Evolutionary conservation across 2,329 filamentous ascomycete genomes (phyloP).

Genomic region (Colletotrichum tabaci): DNA sequence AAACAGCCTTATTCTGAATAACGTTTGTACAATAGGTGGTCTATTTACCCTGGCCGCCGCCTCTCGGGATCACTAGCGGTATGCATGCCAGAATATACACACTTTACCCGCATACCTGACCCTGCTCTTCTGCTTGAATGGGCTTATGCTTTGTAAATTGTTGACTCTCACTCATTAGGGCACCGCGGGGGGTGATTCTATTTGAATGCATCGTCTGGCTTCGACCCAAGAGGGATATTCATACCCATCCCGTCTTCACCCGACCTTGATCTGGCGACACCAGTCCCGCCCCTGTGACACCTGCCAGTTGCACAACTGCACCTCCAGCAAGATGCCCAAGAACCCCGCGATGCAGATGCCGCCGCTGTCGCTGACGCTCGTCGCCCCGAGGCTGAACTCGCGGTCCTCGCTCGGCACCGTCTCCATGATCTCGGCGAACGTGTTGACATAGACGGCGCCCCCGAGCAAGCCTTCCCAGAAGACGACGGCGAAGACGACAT

Average conservation of each 20-base stretch:
- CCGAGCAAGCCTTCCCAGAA: constrained; percentile 97
- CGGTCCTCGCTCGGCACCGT: constrained; percentile 82
- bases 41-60: too few species aligned
- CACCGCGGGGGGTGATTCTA: too few species aligned
- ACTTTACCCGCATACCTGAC: too few species aligned
- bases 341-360: constrained; percentile 93
- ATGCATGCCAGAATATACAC: too few species aligned
- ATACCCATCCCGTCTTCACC: constrained; percentile 44
- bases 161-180: too few species aligned
- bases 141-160: too few species aligned
- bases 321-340: constrained; percentile 86
- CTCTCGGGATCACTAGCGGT: too few species aligned
- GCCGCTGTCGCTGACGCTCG: constrained; percentile 91
- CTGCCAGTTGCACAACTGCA: constrained; percentile 87
- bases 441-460: constrained; percentile 94
- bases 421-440: constrained; percentile 94
- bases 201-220: too few species aligned
- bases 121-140: too few species aligned
- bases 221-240: too few species aligned
- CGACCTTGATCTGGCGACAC: constrained; percentile 71
- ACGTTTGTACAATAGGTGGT: too few species aligned
- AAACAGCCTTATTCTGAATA: too few species aligned
- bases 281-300: constrained; percentile 83
- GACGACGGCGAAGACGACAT: constrained; percentile 85
- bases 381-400: constrained; percentile 92